Base-by-base conservation (phyloP, 228 moss, liverwort and hornwort genomes). In the Sphagnum fallax region DNA sequence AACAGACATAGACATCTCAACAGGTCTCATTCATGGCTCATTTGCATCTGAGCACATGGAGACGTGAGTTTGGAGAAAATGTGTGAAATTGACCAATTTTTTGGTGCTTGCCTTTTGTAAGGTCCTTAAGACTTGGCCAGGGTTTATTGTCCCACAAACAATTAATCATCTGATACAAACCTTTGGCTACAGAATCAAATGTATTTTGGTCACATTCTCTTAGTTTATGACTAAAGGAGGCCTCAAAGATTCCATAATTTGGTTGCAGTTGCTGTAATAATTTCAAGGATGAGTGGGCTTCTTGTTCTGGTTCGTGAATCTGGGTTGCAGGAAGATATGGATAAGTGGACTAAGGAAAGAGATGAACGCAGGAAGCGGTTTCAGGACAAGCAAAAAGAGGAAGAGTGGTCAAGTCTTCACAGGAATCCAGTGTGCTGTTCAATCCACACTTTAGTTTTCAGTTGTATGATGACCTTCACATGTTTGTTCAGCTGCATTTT, bases 321-420 rank as follows among this genome's bases (percentile, higher is more conserved):
- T 13, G 60, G 50, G 60, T 67, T 70, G 71, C 89, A 95, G 95
- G 92, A 83, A 67, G 84, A 80, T n/a, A 68, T 96, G 65, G 83
- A 79, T 65, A 84, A 84, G 64, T 84, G 84, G 82, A 75, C 79
- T 7, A 96, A 91, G 80, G 91, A 92, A 60, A 78, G 78, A 18
- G 89, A 89, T 66, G 77, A 88, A 51, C 83, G 95, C 68, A 87
- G 79, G 86, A 96, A 89, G 73, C 69, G 89, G 70, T 82, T 96
- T 70, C 82, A 92, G 71, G 85, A 89, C 53, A 96, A 77, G 82
- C 85, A 96, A 74, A 73, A 87, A 70, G 83, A 81, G 72, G 89
- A 77, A 51, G 78, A 77, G 64, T 79, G 85, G 16, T 73, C 75
- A 47, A 90, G 86, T 53, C 87, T 81, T 13, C 76, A 89, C 61